Base-by-base conservation (phyloP, 2,329 filamentous ascomycete genomes). In the Pseudogymnoascus sp. region DNA sequence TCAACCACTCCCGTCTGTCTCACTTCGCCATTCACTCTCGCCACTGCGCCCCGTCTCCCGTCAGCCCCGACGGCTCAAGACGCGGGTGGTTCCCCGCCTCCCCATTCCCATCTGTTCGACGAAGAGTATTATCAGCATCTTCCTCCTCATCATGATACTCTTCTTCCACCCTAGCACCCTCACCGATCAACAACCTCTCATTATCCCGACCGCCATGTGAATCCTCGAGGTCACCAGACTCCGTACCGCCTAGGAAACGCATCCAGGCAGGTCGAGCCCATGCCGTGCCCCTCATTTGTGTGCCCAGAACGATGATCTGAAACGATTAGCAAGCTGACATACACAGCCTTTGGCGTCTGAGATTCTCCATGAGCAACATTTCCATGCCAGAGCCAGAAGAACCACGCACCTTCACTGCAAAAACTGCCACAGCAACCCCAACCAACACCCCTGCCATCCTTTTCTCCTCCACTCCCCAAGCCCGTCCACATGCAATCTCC, bases 381-480 rank as follows among this genome's bases (percentile, higher is more conserved):
- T 50, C 30, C 9, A 16, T 36, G 16, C 6, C 6, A 11, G 3
- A 18, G 16, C 12, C 16, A 18, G 6, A 30, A 35, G 35, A 37
- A 20, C n/a, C 8, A 65, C 74, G 60, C 67, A 85, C 84, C 78
- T 87, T 83, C 61, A 86, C 74, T 4, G 83, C 54, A 4, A 80
- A 83, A 4, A 84, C 79, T 0, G 74, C 71, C 0, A 84, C 43
- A 0, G 81, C 79, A 25, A 86, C 78, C 0, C 74, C 76, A 57
- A 89, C 76, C 38, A 86, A 76, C 18, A 85, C 67, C 0, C 81
- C 81, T 0, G 83, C 79, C 28, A 78, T 78, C 5, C 73, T 75
- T 69, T 80, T 78, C 71, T 86, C 77, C 43, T 80, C 76, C 25
- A 70, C 73, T n/a, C 75, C 78, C 86, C 86, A 89, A 0, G 78